A percentile compares a stretch with the other conserved stretches of the same genome.
phyloP scores from a whole-genome alignment of 495 filamentous ascomycete genomes.

The Aspergillus campestris region DNA sequence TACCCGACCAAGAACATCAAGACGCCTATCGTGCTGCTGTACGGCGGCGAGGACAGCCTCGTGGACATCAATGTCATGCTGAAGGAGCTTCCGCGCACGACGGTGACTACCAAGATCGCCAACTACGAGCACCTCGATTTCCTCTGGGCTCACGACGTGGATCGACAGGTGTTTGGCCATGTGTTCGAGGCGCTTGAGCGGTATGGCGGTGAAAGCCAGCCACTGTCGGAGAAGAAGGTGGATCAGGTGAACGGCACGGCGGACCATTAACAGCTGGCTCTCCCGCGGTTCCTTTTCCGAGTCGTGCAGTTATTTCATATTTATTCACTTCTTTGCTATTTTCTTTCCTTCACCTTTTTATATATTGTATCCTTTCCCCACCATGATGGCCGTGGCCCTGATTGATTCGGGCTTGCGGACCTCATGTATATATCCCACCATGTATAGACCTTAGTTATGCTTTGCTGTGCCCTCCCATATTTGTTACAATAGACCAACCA shows the following conservation, averaged over 20 bases:
- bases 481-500: no score
- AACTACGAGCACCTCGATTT: conserved; percentile 97
- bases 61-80: conserved; percentile 95
- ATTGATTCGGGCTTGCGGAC: no score
- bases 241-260: conserved; percentile 5
- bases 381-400: no score
- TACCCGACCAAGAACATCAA: conserved; percentile 96
- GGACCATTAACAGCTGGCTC: background rate
- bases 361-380: no score
- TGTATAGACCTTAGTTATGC: no score
- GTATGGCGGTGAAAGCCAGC: conserved; percentile 27
- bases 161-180: conserved; percentile 77
- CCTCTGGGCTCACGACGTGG: conserved; percentile 84
- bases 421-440: no score
- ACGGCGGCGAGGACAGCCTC: conserved; percentile 86
- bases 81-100: conserved; percentile 73
- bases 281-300: background rate
- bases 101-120: conserved; percentile 70
- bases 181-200: conserved; percentile 78
- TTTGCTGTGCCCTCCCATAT: no score
- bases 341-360: conserved; percentile 5
- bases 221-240: background rate
- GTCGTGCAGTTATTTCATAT: conserved; percentile 1
- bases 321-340: conserved; percentile 10
- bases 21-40: conserved; percentile 87